These are phyloP conservation scores for Pythium aquatile DNA, from an alignment of 352 stramenopile species.

Conservation along the genomic window DNA sequence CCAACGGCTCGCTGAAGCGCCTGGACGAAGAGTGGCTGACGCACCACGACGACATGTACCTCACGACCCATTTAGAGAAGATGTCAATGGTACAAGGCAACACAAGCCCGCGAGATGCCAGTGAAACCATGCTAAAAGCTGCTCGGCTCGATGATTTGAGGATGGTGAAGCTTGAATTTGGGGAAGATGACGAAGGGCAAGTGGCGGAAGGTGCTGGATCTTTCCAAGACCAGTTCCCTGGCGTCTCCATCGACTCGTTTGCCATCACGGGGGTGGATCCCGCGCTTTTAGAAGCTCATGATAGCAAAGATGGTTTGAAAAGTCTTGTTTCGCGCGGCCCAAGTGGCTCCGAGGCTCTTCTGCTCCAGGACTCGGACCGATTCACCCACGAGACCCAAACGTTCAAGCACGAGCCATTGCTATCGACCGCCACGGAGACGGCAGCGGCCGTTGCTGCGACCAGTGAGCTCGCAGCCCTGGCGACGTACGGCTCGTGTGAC, in stretches of 20 bases:
- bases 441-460: constrained; percentile 1
- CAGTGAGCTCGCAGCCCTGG: constrained; percentile 20
- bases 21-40: constrained; percentile 21
- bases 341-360: constrained; percentile 1
- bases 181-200: constrained; percentile 7
- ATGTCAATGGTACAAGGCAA: constrained; percentile 49
- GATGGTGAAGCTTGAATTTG: constrained; percentile 19
- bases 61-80: constrained; percentile 64
- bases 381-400: neutral
- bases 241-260: constrained; percentile 24
- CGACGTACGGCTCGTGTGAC: constrained; percentile 18
- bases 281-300: constrained; percentile 18
- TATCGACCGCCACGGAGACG: neutral
- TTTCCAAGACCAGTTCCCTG: constrained; percentile 11
- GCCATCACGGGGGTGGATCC: constrained; percentile 5
- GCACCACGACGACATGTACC: constrained; percentile 37
- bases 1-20: neutral
- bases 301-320: constrained; percentile 29
- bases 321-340: constrained; percentile 15
- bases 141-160: neutral
- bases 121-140: neutral
- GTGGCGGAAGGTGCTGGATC: neutral
- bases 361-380: neutral
- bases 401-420: constrained; percentile 19
- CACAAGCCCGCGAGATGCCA: constrained; percentile 7